Conservation (phyloP, 495 filamentous ascomycete genomes). For the Aspergillus conjunctus region DNA sequence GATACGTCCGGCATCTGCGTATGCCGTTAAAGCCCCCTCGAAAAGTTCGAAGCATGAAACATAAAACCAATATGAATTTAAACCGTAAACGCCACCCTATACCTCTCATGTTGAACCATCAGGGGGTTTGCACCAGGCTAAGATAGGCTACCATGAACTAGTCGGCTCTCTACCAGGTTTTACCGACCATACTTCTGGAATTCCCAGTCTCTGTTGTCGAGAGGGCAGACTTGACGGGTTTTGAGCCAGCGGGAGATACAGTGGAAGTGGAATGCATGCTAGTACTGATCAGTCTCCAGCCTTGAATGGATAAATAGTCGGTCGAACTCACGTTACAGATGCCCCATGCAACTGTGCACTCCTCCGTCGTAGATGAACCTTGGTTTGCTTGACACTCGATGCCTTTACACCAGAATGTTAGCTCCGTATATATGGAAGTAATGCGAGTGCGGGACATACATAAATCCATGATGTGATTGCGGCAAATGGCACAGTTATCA, state of each 20-base stretch:
- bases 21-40: not conserved
- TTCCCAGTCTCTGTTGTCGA: conserved; percentile 99
- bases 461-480: conserved; percentile 99
- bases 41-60: conserved; percentile 4
- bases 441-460: conserved; percentile 57
- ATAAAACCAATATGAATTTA: conserved; percentile 9
- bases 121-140: conserved; percentile 1
- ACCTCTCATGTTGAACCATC: conserved; percentile 11
- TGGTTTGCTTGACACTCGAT: conserved; percentile 99
- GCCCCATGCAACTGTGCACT: conserved; percentile 98
- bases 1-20: conserved; percentile 2
- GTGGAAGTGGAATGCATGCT: conserved; percentile 99
- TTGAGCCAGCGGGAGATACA: conserved; percentile 99
- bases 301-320: not conserved
- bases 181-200: conserved; percentile 98
- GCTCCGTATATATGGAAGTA: not conserved
- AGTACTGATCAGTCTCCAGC: conserved; percentile 5
- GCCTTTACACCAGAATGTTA: conserved; percentile 52
- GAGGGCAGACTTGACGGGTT: conserved; percentile 96
- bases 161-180: conserved; percentile 13
- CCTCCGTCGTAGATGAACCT: conserved; percentile 93
- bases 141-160: not conserved
- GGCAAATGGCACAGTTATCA: conserved; percentile 98
- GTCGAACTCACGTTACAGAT: conserved; percentile 86
- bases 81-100: conserved; percentile 22